Evolutionary conservation across 495 filamentous ascomycete genomes (phyloP).

Genomic region (Trichoderma erinaceum): DNA sequence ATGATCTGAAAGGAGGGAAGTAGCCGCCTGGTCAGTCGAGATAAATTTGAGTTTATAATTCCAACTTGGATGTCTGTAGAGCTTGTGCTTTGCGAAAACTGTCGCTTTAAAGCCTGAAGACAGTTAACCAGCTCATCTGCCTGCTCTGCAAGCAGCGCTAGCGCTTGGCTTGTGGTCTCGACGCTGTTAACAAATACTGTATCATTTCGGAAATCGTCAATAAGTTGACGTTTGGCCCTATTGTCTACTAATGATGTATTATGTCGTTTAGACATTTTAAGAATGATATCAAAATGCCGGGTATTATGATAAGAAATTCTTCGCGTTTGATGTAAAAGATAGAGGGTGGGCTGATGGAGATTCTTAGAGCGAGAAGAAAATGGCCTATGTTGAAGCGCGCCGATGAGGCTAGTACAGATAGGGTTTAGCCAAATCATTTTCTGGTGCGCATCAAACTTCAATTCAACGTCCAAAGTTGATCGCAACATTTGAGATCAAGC

Average conservation of each 20-base stretch:
- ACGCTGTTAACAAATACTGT: not conserved
- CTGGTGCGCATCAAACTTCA: constrained; percentile 8
- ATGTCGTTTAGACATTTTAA: constrained; percentile 27
- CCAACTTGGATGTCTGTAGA: not conserved
- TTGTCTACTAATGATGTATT: constrained; percentile 8
- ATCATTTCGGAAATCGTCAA: not conserved
- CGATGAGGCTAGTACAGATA: not conserved
- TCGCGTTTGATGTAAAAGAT: not conserved
- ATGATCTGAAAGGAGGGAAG: not conserved
- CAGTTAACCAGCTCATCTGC: constrained; percentile 27
- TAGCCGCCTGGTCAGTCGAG: not conserved
- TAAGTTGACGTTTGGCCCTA: not conserved
- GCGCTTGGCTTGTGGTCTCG: constrained; percentile 5
- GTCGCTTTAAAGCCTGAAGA: not conserved
- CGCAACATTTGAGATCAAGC: constrained; percentile 17
- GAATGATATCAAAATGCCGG: not conserved
- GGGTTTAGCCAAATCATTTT: not conserved
- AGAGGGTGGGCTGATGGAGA: not conserved
- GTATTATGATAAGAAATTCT: not conserved
- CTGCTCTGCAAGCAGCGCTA: constrained; percentile 24
- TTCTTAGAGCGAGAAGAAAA: not conserved
- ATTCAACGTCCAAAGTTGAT: constrained; percentile 11
- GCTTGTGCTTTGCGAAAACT: constrained; percentile 1
- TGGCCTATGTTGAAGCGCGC: not conserved
- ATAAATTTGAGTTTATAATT: not conserved